Percentiles rank a stretch among this genome's conserved stretches.
phyloP scores from a whole-genome alignment of 139 green algal species.

The Microglena sp. region DNA sequence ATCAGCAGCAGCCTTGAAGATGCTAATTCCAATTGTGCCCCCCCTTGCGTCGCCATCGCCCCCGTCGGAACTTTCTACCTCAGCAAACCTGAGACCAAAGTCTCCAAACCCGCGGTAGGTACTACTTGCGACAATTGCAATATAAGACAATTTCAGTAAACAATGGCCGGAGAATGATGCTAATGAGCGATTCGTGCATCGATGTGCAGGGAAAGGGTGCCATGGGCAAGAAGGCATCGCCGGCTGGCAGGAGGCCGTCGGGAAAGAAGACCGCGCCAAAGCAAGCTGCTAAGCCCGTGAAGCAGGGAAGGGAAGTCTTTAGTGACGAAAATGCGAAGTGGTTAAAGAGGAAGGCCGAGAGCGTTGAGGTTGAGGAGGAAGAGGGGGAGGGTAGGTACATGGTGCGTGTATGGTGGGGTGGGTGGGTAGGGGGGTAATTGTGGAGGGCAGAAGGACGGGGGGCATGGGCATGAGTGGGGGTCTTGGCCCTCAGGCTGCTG shows the following conservation, averaged over 20 bases:
- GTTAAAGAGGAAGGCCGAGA: constrained; percentile 41
- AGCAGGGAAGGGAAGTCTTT: constrained; percentile 25
- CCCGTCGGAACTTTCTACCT: no score
- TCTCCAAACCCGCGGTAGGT: no score
- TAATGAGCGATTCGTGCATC: neutral
- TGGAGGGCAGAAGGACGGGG: constrained; percentile 7
- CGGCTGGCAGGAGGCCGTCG: neutral
- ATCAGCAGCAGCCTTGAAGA: no score
- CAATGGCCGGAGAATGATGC: no score
- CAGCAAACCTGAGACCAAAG: no score
- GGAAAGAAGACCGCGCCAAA: neutral
- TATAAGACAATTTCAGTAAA: no score
- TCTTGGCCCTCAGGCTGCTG: no score
- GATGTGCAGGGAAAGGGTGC: neutral
- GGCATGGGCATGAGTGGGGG: no score
- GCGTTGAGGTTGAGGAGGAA: constrained; percentile 20
- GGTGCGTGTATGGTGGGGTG: no score
- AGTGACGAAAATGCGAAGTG: constrained; percentile 62
- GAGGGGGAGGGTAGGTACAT: constrained; percentile 9
- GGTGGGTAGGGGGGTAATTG: constrained; percentile 18
- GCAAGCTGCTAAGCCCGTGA: neutral
- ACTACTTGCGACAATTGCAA: no score
- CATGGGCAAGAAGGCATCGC: neutral
- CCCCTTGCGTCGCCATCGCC: no score
- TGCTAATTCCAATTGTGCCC: no score